Base-by-base conservation (phyloP, 805 yeast genomes). In the Ogataea kodamae region DNA sequence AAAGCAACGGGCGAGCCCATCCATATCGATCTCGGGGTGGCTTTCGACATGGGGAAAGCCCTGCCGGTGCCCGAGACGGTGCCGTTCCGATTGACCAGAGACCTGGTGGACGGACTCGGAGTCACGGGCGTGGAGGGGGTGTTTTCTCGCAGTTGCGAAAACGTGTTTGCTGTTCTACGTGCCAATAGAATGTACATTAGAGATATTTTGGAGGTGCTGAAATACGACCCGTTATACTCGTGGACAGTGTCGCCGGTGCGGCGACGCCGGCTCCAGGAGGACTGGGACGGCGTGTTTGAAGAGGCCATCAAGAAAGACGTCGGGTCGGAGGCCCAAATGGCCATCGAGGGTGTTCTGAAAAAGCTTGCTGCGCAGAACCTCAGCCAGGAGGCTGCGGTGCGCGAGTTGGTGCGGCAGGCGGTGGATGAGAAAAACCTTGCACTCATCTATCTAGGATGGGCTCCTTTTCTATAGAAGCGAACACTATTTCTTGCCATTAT, bases 1-100 rank as follows among this genome's bases (percentile, higher is more conserved):
- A 67, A 68, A 30, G 51, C 56, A n/a, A 71, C 85, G 0, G 97
- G 97, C 0, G 96, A 89, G 48, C 95, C 96, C 0, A 79, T 92
- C 16, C 98, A 94, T 55, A 94, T 92, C 46, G 99, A 92, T 57
- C 63, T 92, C 11, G 99, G 98, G 0, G 89, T 92, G 27, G 94
- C 97, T 0, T 92, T 92, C 63, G 98, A 92, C 55, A 96, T 88
- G 50, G 98, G 97, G 1, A 78, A 74, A 48, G 61, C 78, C 9
- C 64, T 92, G 23, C 81, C 90, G 0, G 74, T 90, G 6, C 98
- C 99, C 0, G 99, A 92, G 51, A 70, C 83, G 0, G 95, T 94
- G 5, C 98, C 99, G 4, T 94, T 92, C 54, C 62, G 99, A 42
- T 63, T 94, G 21, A 86, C 97, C 0, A 65, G 95, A 38, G 97